phyloP scores from a whole-genome alignment of 169 alveolate species.

The Plasmodium vivax region DNA sequence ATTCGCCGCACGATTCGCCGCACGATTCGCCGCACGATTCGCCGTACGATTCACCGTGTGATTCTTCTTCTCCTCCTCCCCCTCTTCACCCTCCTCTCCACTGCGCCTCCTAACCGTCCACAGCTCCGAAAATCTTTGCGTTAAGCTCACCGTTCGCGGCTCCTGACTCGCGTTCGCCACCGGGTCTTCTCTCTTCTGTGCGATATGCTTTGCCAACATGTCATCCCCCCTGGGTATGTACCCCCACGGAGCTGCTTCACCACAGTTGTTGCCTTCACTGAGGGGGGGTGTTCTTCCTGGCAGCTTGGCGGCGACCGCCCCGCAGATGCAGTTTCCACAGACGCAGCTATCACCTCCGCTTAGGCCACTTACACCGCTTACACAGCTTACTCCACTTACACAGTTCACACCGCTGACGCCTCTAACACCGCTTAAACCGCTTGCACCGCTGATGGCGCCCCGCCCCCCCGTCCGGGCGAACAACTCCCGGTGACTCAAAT shows the following conservation, averaged over 20 bases:
- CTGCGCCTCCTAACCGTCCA: background rate
- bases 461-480: background rate
- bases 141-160: background rate
- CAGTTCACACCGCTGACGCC: background rate
- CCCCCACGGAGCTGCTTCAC: background rate
- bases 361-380: background rate
- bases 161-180: background rate
- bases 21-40: no score
- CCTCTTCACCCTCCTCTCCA: background rate
- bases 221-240: background rate
- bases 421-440: no score
- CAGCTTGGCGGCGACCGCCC: background rate
- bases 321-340: background rate
- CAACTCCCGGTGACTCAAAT: background rate
- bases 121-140: background rate
- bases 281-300: background rate
- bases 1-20: no score
- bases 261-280: background rate
- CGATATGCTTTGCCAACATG: background rate
- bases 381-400: background rate
- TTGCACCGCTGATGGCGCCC: background rate
- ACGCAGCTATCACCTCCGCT: background rate
- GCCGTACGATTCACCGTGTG: no score
- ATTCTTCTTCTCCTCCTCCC: background rate
- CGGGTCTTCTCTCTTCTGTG: background rate